Evolutionary conservation across 1,284 basidiomycete species (phyloP).

Genomic region (Irpex rosettiformis): DNA sequence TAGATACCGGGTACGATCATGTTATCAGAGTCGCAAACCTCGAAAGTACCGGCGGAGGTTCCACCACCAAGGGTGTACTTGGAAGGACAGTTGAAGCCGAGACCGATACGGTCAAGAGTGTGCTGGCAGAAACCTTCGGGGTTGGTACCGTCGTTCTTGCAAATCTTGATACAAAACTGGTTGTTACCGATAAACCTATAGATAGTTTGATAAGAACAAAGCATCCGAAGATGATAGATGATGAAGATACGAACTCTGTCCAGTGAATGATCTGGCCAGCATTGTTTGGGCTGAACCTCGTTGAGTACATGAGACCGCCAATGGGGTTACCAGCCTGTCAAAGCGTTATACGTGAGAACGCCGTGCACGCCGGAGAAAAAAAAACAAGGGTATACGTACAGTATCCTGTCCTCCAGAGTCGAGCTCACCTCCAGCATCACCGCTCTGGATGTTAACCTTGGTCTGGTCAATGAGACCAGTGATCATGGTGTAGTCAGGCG

Average conservation of each 20-base stretch:
- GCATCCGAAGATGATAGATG: background rate
- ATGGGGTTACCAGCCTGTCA: constrained; percentile 48
- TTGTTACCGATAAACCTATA: constrained; percentile 45
- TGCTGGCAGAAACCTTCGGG: constrained; percentile 41
- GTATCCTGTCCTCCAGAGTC: constrained; percentile 49
- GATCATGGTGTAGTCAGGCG: constrained; percentile 63
- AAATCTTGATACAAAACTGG: constrained; percentile 51
- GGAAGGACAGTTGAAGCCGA: constrained; percentile 46
- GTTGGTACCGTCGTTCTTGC: constrained; percentile 41
- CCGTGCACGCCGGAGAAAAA: background rate
- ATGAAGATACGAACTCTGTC: constrained; percentile 34
- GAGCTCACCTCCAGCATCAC: constrained; percentile 69
- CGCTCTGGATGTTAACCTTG: constrained; percentile 45
- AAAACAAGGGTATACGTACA: constrained; percentile 23
- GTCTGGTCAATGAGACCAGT: constrained; percentile 62
- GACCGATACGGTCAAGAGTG: constrained; percentile 48
- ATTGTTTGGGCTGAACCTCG: constrained; percentile 29
- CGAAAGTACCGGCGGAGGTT: constrained; percentile 37
- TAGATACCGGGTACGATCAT: constrained; percentile 58
- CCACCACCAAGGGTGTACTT: constrained; percentile 6
- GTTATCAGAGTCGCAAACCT: constrained; percentile 54
- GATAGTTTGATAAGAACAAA: background rate
- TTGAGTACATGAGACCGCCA: constrained; percentile 49
- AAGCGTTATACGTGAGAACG: background rate
- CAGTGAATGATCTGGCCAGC: constrained; percentile 41